Percentiles rank a stretch among this genome's conserved stretches.
These are phyloP conservation scores for Vitis rupestris DNA, from an alignment of 164 flowering plant species.

Conservation along the genomic window DNA sequence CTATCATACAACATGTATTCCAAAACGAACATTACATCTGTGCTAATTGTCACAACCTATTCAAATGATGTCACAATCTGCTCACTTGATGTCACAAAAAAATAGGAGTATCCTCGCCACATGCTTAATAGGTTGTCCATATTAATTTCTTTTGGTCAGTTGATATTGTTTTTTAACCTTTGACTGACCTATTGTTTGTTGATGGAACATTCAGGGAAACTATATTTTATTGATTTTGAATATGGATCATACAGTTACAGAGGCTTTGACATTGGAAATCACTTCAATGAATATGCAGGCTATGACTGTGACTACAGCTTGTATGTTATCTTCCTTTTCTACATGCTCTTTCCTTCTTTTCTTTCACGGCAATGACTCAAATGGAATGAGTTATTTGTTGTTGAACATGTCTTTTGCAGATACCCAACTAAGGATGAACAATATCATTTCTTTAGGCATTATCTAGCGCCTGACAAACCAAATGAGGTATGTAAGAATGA, in stretches of 20 bases:
- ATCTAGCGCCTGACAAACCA: conserved; percentile 67
- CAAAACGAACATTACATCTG: too few species aligned
- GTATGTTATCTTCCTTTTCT: conserved; percentile 40
- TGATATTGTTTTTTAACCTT: neutral
- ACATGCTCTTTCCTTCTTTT: conserved; percentile 2
- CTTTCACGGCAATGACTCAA: neutral
- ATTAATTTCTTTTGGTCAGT: neutral
- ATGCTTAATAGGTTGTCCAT: too few species aligned
- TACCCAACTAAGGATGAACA: conserved; percentile 85
- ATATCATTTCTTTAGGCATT: conserved; percentile 87
- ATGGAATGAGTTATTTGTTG: neutral
- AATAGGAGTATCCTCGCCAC: too few species aligned
- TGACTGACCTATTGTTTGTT: conserved; percentile 10
- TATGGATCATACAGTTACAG: conserved; percentile 93
- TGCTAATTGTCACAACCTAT: too few species aligned
- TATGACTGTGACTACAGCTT: conserved; percentile 89
- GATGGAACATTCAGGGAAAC: conserved; percentile 54
- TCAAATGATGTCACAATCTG: too few species aligned
- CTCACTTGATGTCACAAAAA: too few species aligned
- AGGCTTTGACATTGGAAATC: conserved; percentile 97
- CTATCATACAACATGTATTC: too few species aligned
- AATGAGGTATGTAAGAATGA: conserved; percentile 52
- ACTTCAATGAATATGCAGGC: conserved; percentile 99
- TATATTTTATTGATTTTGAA: conserved; percentile 94
- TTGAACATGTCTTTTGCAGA: conserved; percentile 37